Evolutionary conservation across 768 basidiomycete genomes (phyloP), one percentile per base, ranked within the genome.

Genomic region (Dioszegia hungarica): DNA sequence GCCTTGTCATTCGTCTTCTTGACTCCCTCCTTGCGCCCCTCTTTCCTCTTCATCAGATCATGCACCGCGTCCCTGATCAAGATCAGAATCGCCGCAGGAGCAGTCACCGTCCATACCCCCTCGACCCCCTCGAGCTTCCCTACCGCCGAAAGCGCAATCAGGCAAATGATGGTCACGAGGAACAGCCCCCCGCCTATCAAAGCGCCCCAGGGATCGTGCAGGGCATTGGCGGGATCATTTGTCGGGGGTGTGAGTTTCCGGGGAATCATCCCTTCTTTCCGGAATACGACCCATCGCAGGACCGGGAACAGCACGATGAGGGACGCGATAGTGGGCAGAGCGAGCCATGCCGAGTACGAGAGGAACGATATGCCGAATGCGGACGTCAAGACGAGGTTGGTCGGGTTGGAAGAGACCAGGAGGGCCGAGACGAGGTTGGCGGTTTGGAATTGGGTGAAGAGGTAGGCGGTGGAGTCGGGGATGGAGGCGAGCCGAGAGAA

Each of bases 381-480:
- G 51, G 89, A 90, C 47, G 89, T 88, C 22, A 95, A 84, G 44
- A 98, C 87, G 20, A 95, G 85, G 67, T 97, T 98, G 0, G 94
- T 98, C 1, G 89, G 90, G 70, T 97, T 98, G 0, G 87, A 88
- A 1, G 90, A 86, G 46, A 95, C 89, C 6, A 84, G 78, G 0
- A 83, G 78, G 17, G 80, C 80, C 17, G 80, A 81, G 6, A 81
- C 82, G 9, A 88, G 87, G 73, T 90, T 90, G 3, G 87, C 88
- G 0, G 85, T 86, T 0, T 86, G 84, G 60, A 81, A 81, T 56
- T 80, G 79, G 28, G 76, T 73, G 63, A 79, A 80, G 5, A 79
- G 68, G 75, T 77, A 81, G 0, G 79, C 76, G 0, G 72, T 68
- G 0, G 80, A 77, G 3, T 74, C 75, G 15, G 60, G 51, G 56